phyloP scores from a whole-genome alignment of 169 alveolate genomes.

The Babesia microti region DNA sequence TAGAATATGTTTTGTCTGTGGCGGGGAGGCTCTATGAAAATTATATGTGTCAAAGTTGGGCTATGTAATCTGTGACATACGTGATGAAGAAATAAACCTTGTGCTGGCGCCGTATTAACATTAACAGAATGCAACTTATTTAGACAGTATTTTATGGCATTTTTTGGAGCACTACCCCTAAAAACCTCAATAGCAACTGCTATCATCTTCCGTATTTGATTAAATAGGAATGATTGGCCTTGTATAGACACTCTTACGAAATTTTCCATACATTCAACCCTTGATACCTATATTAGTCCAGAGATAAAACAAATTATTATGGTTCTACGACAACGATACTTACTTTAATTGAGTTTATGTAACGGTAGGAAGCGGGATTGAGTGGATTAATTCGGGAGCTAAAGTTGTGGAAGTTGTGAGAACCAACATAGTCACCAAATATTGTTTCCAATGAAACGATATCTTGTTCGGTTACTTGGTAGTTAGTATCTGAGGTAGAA shows the following conservation, averaged over 20 bases:
- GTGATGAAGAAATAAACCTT: slow-evolving; percentile 53
- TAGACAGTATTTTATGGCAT: slow-evolving; percentile 50
- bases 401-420: slow-evolving; percentile 65
- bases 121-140: slow-evolving; percentile 22
- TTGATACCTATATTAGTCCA: slow-evolving; percentile 2
- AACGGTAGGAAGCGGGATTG: slow-evolving; percentile 57
- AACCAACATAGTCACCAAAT: slow-evolving; percentile 49
- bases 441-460: slow-evolving; percentile 42
- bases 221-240: slow-evolving; percentile 70
- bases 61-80: slow-evolving; percentile 22
- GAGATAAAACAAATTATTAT: too few relatives aligned
- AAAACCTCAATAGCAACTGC: slow-evolving; percentile 58
- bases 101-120: slow-evolving; percentile 51
- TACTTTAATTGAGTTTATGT: slow-evolving; percentile 52
- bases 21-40: slow-evolving; percentile 23
- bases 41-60: slow-evolving; percentile 40
- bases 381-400: slow-evolving; percentile 51
- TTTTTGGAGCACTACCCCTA: slow-evolving; percentile 58
- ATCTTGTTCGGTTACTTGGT: slow-evolving; percentile 43
- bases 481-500: slow-evolving; percentile 15
- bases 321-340: slow-evolving; percentile 10
- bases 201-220: slow-evolving; percentile 71
- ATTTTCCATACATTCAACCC: slow-evolving; percentile 4
- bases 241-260: slow-evolving; percentile 48
- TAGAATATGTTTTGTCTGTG: slow-evolving; percentile 28